Evolutionary conservation across 805 yeast species (phyloP).

Genomic region (Yarrowia bubula): DNA sequence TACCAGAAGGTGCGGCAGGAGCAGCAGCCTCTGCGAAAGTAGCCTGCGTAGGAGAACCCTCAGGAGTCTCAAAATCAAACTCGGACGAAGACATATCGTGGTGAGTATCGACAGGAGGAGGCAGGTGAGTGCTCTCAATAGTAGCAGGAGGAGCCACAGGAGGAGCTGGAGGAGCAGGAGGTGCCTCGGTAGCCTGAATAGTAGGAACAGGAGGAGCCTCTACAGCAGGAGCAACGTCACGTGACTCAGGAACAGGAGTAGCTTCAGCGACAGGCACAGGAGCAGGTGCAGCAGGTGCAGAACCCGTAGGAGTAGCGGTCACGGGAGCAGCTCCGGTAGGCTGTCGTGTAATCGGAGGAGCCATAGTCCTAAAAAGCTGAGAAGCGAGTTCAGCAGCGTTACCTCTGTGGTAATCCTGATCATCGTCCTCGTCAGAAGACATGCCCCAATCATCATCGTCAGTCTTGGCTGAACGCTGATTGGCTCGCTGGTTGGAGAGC

Average conservation of each 20-base stretch:
- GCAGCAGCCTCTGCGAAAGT: conserved; percentile 37
- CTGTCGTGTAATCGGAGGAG: conserved; percentile 33
- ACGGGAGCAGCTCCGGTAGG: conserved; percentile 30
- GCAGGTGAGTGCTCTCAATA: conserved; percentile 1
- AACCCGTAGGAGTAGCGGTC: conserved; percentile 8
- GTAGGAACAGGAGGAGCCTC: background rate
- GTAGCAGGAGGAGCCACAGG: background rate
- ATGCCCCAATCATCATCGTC: conserved; percentile 41
- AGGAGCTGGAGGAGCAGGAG: background rate
- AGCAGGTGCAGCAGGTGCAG: background rate
- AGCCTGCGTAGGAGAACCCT: conserved; percentile 34
- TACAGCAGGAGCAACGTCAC: too few relatives aligned
- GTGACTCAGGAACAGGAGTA: too few relatives aligned
- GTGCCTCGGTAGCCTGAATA: background rate
- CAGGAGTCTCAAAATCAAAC: conserved; percentile 21
- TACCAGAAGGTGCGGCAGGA: conserved; percentile 27
- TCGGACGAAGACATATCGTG: conserved; percentile 22
- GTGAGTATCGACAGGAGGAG: conserved; percentile 17
- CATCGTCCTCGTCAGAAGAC: conserved; percentile 37
- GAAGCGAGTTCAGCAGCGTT: conserved; percentile 46
- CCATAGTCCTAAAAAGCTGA: conserved; percentile 46
- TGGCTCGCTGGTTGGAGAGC: conserved; percentile 38
- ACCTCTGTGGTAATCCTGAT: conserved; percentile 39
- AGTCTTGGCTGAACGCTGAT: conserved; percentile 38
- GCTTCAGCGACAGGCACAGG: too few relatives aligned